These are phyloP conservation scores for Candida insectorum DNA, from an alignment of 805 yeast genomes.

Conservation along the genomic window DNA sequence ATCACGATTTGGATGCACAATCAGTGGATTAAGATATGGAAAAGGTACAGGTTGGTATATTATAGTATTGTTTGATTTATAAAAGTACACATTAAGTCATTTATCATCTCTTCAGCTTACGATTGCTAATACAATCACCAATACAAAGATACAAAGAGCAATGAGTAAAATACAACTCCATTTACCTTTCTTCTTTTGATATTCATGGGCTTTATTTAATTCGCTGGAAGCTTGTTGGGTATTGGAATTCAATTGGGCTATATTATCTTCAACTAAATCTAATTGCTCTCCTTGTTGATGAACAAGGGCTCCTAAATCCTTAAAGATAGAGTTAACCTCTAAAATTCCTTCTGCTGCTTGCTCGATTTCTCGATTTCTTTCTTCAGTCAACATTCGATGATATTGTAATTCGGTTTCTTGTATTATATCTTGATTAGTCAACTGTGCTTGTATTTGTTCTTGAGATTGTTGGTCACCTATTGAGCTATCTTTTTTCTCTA, in stretches of 20 bases:
- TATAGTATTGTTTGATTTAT: neutral
- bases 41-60: neutral
- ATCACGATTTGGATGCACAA: constrained; percentile 9
- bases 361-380: constrained; percentile 68
- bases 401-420: constrained; percentile 54
- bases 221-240: constrained; percentile 71
- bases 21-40: constrained; percentile 3
- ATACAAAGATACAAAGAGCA: constrained; percentile 53
- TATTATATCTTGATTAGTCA: constrained; percentile 36
- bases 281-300: constrained; percentile 82
- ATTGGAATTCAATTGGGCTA: constrained; percentile 58
- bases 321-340: constrained; percentile 83
- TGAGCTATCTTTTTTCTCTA: constrained; percentile 13
- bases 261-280: constrained; percentile 79
- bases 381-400: constrained; percentile 62
- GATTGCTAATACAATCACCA: constrained; percentile 57
- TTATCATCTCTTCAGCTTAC: constrained; percentile 30
- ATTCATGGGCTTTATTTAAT: constrained; percentile 67
- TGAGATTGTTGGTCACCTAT: constrained; percentile 19
- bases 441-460: constrained; percentile 26
- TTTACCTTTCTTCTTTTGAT: constrained; percentile 64
- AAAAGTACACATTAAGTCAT: neutral
- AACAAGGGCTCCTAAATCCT: constrained; percentile 74
- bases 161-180: constrained; percentile 70
- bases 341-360: constrained; percentile 74